Conservation (phyloP, 164 flowering plant species). For the Umbellularia californica region DNA sequence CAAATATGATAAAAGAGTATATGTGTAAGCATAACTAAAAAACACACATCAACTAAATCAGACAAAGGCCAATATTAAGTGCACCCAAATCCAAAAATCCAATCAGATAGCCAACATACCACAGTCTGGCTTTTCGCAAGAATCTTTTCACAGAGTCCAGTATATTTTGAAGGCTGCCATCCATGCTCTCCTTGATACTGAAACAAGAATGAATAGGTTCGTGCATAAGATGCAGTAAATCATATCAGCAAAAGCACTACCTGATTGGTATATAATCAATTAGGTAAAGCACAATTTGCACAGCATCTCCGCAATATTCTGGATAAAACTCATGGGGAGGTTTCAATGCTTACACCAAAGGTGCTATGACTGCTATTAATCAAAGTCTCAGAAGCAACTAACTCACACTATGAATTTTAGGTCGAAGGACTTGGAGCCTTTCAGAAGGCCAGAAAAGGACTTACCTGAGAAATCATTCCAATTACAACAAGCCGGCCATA, state of each 20-base stretch:
- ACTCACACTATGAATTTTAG: too few species aligned
- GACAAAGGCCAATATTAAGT: background rate
- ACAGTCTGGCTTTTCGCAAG: constrained; percentile 94
- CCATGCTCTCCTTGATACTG: constrained; percentile 96
- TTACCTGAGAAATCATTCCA: constrained; percentile 99
- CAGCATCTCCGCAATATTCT: background rate
- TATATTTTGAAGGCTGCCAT: constrained; percentile 80
- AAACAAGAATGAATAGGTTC: constrained; percentile 9
- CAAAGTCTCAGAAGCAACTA: background rate
- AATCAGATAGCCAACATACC: constrained; percentile 46
- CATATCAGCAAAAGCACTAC: background rate
- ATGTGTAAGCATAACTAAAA: background rate
- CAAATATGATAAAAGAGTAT: background rate
- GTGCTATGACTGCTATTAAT: background rate
- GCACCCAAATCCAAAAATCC: background rate
- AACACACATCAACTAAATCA: background rate
- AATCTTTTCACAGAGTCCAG: constrained; percentile 89
- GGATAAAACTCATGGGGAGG: background rate
- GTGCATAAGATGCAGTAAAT: background rate
- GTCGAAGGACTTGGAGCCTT: background rate
- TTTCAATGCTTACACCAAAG: background rate
- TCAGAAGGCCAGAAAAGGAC: background rate
- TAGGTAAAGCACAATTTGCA: too few species aligned
- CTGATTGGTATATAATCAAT: too few species aligned
- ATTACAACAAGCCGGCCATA: constrained; percentile 86